Evolutionary conservation across 1,284 basidiomycete genomes (phyloP), one percentile per base, ranked within the genome.

Genomic region (Irpex sp.): DNA sequence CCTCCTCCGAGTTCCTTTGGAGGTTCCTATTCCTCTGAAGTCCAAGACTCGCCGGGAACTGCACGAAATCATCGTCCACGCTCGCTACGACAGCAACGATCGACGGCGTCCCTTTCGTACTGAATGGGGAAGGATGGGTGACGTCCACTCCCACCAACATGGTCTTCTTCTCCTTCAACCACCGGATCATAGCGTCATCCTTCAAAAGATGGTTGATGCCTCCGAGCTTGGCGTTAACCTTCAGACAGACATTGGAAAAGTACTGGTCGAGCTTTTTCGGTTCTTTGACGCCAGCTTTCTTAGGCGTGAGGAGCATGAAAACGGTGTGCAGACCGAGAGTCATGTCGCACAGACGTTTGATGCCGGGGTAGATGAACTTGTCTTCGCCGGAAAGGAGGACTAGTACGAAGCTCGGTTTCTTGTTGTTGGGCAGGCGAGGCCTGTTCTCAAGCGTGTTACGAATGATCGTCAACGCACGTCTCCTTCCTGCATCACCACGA

Each of bases 121-220:
- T 85, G 6, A 75, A 78, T 0, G 81, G 82, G 0, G 85, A 79
- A 1, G 89, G 86, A 72, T 93, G 91, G 0, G 89, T 91, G 1
- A 94, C 91, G 68, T 93, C 89, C 51, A 89, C 87, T 0, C 92
- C 92, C 8, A 94, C 86, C 71, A 93, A 75, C 86, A 94, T 93
- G 15, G 91, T 92, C 64, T 81, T 81, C 69, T 82, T 79, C 71
- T 82, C 82, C 2, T 72, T 84, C 49, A 92, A 73, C 91, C 91
- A 92, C 54, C 13, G 21, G 26, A 65, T 66, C 81, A 88, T 84
- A 2, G 82, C 82, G 3, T 66, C 67, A 0, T 76, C 68, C 49
- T 88, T 86, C 36, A 93, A 74, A 64, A 82, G 70, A 73, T 92
- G 91, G 69, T 94, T 94, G 26, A 86, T 75, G 0, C 92, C 92